A percentile compares a stretch with the other conserved stretches of the same genome.
phyloP scores from a whole-genome alignment of 2,329 filamentous ascomycete genomes.

The Epichloe typhina region DNA sequence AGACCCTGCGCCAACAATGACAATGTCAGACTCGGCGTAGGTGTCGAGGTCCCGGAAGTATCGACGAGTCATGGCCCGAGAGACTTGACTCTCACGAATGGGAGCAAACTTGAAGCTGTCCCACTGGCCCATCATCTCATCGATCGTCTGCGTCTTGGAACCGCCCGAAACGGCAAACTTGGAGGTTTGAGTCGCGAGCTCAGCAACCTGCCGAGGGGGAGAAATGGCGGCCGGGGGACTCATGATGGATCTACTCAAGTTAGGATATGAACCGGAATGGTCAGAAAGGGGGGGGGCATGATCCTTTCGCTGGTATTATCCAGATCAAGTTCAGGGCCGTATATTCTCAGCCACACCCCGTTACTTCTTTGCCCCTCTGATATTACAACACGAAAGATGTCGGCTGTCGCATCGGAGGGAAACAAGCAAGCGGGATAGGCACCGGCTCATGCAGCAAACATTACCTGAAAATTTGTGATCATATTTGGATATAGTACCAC shows the following conservation, averaged over 20 bases:
- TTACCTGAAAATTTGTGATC: constrained; percentile 28
- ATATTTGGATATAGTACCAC: constrained; percentile 23
- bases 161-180: constrained; percentile 24
- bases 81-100: constrained; percentile 86
- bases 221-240: constrained; percentile 66
- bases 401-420: neutral
- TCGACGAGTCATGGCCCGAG: constrained; percentile 81
- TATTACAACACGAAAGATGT: neutral
- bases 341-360: constrained; percentile 57
- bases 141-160: constrained; percentile 35
- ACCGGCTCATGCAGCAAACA: constrained; percentile 51
- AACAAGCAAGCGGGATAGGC: constrained; percentile 20
- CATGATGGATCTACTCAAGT: constrained; percentile 42
- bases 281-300: constrained; percentile 53
- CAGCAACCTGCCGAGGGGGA: constrained; percentile 36
- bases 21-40: constrained; percentile 86
- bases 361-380: constrained; percentile 1
- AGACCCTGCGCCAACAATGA: constrained; percentile 83
- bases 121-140: constrained; percentile 65
- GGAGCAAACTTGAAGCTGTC: constrained; percentile 68
- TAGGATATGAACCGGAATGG: constrained; percentile 14
- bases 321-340: constrained; percentile 92
- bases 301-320: constrained; percentile 99
- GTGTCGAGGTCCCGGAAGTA: constrained; percentile 84
- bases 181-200: constrained; percentile 29